Evolutionary conservation across 768 basidiomycete genomes (phyloP).

Genomic region (Lactarius trivialis): DNA sequence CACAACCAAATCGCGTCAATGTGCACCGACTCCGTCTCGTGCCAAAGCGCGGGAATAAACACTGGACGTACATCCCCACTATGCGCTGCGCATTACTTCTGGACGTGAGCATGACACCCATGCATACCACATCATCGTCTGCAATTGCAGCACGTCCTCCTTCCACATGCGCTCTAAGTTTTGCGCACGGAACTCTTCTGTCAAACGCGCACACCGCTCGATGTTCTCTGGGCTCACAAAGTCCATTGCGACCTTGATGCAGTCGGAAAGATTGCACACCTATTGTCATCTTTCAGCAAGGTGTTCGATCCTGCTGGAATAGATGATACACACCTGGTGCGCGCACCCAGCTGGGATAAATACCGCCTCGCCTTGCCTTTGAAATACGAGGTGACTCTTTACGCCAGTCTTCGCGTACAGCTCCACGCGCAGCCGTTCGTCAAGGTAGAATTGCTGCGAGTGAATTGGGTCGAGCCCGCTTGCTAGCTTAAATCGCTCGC

Average conservation of each 20-base stretch:
- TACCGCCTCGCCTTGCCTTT: constrained; percentile 86
- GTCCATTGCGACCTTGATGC: constrained; percentile 92
- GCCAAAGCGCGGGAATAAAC: constrained; percentile 4
- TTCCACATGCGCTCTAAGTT: constrained; percentile 86
- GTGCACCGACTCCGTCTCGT: constrained; percentile 4
- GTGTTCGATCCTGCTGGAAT: background rate
- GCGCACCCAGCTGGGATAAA: constrained; percentile 94
- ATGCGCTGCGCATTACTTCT: background rate
- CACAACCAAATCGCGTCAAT: constrained; percentile 2
- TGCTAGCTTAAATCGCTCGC: constrained; percentile 63
- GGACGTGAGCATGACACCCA: constrained; percentile 61
- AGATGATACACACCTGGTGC: constrained; percentile 56
- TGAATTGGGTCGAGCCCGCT: constrained; percentile 78
- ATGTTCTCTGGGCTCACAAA: constrained; percentile 95
- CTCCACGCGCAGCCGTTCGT: constrained; percentile 55
- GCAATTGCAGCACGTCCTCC: constrained; percentile 85
- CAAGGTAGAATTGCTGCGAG: constrained; percentile 81
- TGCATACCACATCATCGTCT: constrained; percentile 90
- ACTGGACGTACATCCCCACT: background rate
- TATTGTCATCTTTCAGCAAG: constrained; percentile 28
- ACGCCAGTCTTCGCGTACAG: constrained; percentile 64
- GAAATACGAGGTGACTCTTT: constrained; percentile 77
- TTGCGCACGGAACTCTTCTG: constrained; percentile 82
- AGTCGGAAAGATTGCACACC: constrained; percentile 89
- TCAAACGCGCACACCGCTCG: constrained; percentile 72